These are phyloP conservation scores for Rhizopus microsporus DNA, from an alignment of 371 early-diverging fungal species.

Conservation along the genomic window DNA sequence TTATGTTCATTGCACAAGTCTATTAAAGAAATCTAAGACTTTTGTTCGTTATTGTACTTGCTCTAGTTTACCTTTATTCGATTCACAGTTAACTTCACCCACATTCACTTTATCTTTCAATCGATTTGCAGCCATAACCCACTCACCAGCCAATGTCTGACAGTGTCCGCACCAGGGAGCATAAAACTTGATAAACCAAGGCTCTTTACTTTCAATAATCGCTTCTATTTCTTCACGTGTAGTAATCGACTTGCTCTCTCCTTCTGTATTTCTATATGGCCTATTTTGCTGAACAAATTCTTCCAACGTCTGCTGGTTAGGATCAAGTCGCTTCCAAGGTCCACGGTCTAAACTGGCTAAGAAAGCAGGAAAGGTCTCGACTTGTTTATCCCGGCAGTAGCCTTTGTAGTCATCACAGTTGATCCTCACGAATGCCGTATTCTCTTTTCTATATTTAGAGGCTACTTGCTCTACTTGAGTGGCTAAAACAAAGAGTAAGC, in stretches of 20 bases:
- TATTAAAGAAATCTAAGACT: conserved; percentile 2
- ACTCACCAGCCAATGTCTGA: conserved; percentile 75
- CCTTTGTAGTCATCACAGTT: conserved; percentile 12
- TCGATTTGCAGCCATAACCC: conserved; percentile 64
- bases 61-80: conserved; percentile 38
- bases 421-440: conserved; percentile 12
- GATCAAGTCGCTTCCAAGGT: conserved; percentile 17
- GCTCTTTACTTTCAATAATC: conserved; percentile 24
- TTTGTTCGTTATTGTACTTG: conserved; percentile 1
- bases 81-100: conserved; percentile 82
- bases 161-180: conserved; percentile 94
- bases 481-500: conserved; percentile 1
- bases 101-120: conserved; percentile 69
- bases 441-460: not conserved
- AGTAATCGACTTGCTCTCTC: conserved; percentile 6
- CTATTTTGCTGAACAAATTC: conserved; percentile 8
- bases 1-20: conserved; percentile 54
- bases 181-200: conserved; percentile 79
- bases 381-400: conserved; percentile 20
- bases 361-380: conserved; percentile 14
- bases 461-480: conserved; percentile 10
- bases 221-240: conserved; percentile 2
- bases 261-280: conserved; percentile 10
- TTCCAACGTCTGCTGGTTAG: conserved; percentile 7
- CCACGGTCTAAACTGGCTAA: conserved; percentile 10